Base-by-base conservation (phyloP, 805 yeast species). In the Metschnikowia koreensis region DNA sequence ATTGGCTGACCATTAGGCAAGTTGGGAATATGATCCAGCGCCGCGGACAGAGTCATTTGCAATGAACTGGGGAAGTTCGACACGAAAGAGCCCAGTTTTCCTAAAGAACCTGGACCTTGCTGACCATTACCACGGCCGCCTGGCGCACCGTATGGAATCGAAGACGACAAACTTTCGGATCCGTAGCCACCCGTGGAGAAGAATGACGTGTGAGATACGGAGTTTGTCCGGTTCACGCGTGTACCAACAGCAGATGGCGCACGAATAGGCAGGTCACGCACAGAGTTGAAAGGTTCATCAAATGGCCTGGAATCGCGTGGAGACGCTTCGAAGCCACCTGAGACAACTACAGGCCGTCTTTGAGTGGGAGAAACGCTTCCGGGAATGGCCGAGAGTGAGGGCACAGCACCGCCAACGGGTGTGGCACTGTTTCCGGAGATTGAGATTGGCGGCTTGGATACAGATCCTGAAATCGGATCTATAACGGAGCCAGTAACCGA, bases 131-230 rank as follows among this genome's bases (percentile, higher is more conserved):
- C 45, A 43, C 69, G 76, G 8, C 87, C 86, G 26, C 88, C 88
- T 1, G 91, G 91, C 1, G 83, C 89, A 7, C 86, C 76, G 65
- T 85, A 86, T 1, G 91, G 91, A 46, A 86, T 85, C 38, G 82
- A 75, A 26, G 82, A 73, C 6, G 87, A 80, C 57, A 85, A 71
- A 53, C 74, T 70, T 53, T 75, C 79, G 38, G 65, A 60, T 27
- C 69, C 69, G 54, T 68, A 67, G 47, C 69, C 69, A 15, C 66
- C 67, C 26, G 61, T 56, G 47, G 68, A 62, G 46, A 66, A 60
- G 52, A 73, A 74, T 17, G 75, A 71, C 37, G 74, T 65, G 56
- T 74, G 77, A 8, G 73, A 64, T 29, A 70, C 63, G 10, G 77
- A 73, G 55, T 70, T 69, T 38, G 72, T 70, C 37, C 77, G 59